phyloP scores from a whole-genome alignment of 345 rosid species.

The Gossypioides kirkii region DNA sequence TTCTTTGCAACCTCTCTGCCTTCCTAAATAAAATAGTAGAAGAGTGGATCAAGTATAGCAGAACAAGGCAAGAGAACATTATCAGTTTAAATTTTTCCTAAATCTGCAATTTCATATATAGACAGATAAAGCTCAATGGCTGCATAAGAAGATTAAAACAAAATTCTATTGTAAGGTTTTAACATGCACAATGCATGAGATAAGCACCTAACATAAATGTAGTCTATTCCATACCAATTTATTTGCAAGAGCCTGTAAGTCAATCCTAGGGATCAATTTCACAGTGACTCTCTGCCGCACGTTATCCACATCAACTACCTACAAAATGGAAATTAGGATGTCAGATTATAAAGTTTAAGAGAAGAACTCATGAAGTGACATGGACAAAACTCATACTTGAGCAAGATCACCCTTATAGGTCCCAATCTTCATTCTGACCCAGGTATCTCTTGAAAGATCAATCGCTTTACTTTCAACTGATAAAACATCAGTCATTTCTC shows the following conservation, averaged over 20 bases:
- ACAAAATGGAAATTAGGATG: slow-evolving; percentile 1
- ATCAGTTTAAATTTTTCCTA: neutral
- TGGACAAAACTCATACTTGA: slow-evolving; percentile 42
- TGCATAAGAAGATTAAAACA: neutral
- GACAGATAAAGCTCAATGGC: neutral
- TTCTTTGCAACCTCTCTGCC: slow-evolving; percentile 81
- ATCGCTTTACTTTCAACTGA: slow-evolving; percentile 94
- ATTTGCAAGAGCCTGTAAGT: slow-evolving; percentile 84
- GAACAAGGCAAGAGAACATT: neutral
- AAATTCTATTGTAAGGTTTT: neutral
- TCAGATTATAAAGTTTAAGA: neutral
- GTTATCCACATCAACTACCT: slow-evolving; percentile 97
- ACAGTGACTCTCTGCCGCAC: slow-evolving; percentile 90
- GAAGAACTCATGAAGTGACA: slow-evolving; percentile 1
- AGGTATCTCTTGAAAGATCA: slow-evolving; percentile 91
- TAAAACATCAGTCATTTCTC: slow-evolving; percentile 97
- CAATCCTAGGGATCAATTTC: slow-evolving; percentile 91
- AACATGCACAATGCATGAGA: neutral
- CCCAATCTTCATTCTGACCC: slow-evolving; percentile 97
- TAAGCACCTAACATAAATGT: neutral
- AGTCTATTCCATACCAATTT: slow-evolving; percentile 55
- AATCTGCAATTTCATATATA: neutral
- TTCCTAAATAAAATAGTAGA: slow-evolving; percentile 44
- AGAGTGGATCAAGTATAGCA: neutral
- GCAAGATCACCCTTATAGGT: slow-evolving; percentile 95